phyloP scores from a whole-genome alignment of 208 protist genomes.

The Vickermania ingenoplastis region DNA sequence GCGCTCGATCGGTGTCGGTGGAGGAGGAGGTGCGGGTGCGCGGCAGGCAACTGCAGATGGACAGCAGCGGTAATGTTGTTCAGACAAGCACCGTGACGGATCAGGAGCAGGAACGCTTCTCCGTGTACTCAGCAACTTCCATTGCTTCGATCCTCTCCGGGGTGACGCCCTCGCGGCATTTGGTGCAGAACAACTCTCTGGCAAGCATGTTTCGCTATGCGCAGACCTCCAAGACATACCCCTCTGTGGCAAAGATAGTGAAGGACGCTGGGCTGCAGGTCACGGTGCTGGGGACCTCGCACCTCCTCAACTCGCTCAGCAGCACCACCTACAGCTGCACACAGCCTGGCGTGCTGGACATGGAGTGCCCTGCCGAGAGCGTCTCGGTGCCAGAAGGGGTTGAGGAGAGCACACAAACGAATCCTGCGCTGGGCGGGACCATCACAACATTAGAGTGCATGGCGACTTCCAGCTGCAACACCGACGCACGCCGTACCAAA shows the following conservation, averaged over 20 bases:
- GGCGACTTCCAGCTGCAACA: conserved; percentile 42
- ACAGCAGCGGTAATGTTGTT: neutral
- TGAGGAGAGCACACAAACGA: conserved; percentile 7
- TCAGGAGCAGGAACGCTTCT: conserved; percentile 13
- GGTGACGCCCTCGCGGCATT: conserved; percentile 30
- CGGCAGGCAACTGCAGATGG: neutral
- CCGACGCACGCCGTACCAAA: conserved; percentile 19
- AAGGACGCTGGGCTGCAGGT: conserved; percentile 24
- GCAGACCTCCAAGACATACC: conserved; percentile 28
- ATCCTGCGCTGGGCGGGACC: conserved; percentile 13
- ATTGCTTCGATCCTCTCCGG: conserved; percentile 55
- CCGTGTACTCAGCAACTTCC: conserved; percentile 27
- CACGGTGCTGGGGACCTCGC: conserved; percentile 32
- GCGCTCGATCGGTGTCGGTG: conserved; percentile 44
- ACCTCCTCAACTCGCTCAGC: conserved; percentile 47
- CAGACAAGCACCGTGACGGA: neutral
- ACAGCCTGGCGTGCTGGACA: conserved; percentile 51
- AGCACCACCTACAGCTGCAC: conserved; percentile 25
- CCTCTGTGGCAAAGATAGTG: conserved; percentile 39
- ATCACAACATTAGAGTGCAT: conserved; percentile 37
- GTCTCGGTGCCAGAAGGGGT: conserved; percentile 3
- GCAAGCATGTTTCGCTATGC: conserved; percentile 24
- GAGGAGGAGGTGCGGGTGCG: conserved; percentile 12
- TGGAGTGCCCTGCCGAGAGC: conserved; percentile 34
- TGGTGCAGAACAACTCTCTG: conserved; percentile 33